A percentile compares a stretch with the other conserved stretches of the same genome.
These are phyloP conservation scores for Fusarium aywerte DNA, from an alignment of 2,329 filamentous ascomycete genomes.

Conservation along the genomic window DNA sequence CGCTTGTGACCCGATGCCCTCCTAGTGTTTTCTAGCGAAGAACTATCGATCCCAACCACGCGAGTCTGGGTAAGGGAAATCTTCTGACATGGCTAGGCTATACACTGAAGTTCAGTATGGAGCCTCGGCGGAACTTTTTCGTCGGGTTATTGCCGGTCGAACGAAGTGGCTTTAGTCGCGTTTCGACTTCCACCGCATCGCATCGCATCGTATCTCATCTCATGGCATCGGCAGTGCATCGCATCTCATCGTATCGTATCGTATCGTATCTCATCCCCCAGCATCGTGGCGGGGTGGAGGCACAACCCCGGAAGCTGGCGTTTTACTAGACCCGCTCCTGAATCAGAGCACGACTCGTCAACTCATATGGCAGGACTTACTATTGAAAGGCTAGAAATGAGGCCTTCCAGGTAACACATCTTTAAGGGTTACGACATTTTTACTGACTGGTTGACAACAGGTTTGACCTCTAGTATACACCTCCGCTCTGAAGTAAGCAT, in stretches of 20 bases:
- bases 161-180: neutral
- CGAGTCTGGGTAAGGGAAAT: constrained; percentile 2
- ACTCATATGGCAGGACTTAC: neutral
- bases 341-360: constrained; percentile 12
- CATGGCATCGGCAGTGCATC: constrained; percentile 39
- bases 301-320: constrained; percentile 30
- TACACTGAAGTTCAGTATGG: neutral
- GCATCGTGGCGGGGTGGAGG: constrained; percentile 30
- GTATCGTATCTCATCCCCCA: constrained; percentile 42
- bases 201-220: constrained; percentile 16
- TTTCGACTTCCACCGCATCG: neutral
- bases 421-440: neutral
- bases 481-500: neutral
- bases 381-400: neutral
- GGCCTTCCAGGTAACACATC: neutral
- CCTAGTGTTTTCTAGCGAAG: constrained; percentile 11
- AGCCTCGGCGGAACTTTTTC: constrained; percentile 1
- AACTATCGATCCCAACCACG: constrained; percentile 21
- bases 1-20: neutral
- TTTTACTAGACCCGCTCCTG: constrained; percentile 32
- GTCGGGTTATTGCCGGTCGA: neutral
- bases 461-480: neutral
- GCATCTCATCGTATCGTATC: constrained; percentile 43
- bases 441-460: neutral
- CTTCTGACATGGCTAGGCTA: neutral